Conservation (phyloP, 768 basidiomycete species). For the Amylocystis lapponica region DNA sequence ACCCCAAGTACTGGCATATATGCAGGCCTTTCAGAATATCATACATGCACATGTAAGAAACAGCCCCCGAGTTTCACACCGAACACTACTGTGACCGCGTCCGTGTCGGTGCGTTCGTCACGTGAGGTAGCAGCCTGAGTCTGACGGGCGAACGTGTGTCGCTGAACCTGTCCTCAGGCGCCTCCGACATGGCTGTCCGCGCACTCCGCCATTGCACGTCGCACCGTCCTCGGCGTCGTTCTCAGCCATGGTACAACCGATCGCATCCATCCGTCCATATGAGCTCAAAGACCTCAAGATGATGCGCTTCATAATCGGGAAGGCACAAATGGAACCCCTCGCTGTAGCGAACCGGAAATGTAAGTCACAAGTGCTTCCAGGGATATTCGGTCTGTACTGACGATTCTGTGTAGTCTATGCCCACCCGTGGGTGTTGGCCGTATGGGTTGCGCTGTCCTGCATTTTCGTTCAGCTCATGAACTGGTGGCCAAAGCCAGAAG, state of each 20-base stretch:
- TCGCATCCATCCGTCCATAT: slow-evolving; percentile 46
- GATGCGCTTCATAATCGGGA: slow-evolving; percentile 59
- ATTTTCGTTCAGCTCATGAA: slow-evolving; percentile 52
- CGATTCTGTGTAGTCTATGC: slow-evolving; percentile 37
- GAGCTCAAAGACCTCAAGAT: slow-evolving; percentile 47
- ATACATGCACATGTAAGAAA: too few relatives aligned
- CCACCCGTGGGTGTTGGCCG: slow-evolving; percentile 52
- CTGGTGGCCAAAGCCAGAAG: slow-evolving; percentile 59
- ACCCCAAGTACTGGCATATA: too few relatives aligned
- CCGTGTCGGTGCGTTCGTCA: too few relatives aligned
- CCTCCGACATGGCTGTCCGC: slow-evolving; percentile 4
- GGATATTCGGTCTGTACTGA: background rate
- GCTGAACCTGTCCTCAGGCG: background rate
- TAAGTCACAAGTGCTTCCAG: slow-evolving; percentile 28
- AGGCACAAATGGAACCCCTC: slow-evolving; percentile 60
- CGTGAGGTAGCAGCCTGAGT: too few relatives aligned
- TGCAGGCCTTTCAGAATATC: too few relatives aligned
- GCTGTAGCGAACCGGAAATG: slow-evolving; percentile 61
- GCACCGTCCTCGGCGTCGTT: background rate
- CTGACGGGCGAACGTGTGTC: background rate
- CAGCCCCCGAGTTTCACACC: too few relatives aligned
- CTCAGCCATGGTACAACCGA: slow-evolving; percentile 18
- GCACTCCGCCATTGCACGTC: background rate
- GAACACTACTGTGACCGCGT: too few relatives aligned
- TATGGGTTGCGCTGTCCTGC: slow-evolving; percentile 59